Evolutionary conservation across 2,329 filamentous ascomycete genomes (phyloP), one percentile per base, ranked within the genome.

Genomic region (Chaetomiaceae sp.): DNA sequence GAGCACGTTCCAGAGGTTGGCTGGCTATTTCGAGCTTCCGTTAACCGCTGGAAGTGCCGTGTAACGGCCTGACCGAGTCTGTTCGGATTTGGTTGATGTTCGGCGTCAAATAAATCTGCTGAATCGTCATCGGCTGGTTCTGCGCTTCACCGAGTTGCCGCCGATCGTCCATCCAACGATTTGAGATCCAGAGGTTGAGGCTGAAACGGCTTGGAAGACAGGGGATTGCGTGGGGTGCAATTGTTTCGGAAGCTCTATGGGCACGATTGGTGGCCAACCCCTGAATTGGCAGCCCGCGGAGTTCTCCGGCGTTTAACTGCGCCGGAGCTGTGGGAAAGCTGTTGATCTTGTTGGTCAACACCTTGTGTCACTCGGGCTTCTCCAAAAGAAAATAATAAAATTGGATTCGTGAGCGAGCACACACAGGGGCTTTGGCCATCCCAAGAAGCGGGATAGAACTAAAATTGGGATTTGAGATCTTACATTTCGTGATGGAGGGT

Each of bases 181-280:
- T 55, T 49, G 55, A 43, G 13, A 11, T 18, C 29, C 33, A 9
- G 25, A 42, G 3, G 33, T 58, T 51, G 55, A 51, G 48, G 55
- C 55, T 60, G 55, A 58, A 60, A 60, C 52, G 47, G 33, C 41
- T 34, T n/a, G 27, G 20, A 25, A 13, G 34, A 18, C 40, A 16
- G 14, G 21, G 51, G 40, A 33, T 16, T 30, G 27, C 10, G 21
- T 25, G 18, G 21, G n/a, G n/a, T 20, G 21, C 9, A 23, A n/a
- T n/a, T 32, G 56, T 55, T 53, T 56, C 53, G 52, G 51, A 51
- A 23, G 21, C 40, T 30, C 46, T 45, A 14, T 38, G 56, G 46
- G 43, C 37, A 20, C 38, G 46, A 58, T 53, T 59, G 58, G 56
- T 25, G 50, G 33, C 51, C 47, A 41, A 18, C 33, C 23, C 32